These are phyloP conservation scores for Aureobasidium mangrovei DNA, from an alignment of 2,329 filamentous ascomycete species.

Conservation along the genomic window DNA sequence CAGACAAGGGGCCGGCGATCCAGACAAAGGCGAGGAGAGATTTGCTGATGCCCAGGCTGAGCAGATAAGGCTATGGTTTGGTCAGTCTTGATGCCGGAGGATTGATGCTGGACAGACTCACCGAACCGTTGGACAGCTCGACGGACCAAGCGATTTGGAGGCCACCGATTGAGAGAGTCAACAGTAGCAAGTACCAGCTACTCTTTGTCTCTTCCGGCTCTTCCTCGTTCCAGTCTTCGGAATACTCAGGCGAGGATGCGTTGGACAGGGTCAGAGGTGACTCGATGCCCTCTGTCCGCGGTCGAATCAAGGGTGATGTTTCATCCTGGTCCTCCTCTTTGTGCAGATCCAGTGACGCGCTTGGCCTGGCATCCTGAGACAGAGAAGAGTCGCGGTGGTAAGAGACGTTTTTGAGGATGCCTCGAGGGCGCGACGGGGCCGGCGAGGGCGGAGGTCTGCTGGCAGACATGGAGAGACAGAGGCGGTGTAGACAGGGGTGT, in stretches of 20 bases:
- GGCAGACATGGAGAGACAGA: slow-evolving; percentile 4
- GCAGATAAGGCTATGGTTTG: slow-evolving; percentile 38
- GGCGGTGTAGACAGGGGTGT: neutral
- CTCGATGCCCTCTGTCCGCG: slow-evolving; percentile 14
- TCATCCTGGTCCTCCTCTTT: slow-evolving; percentile 21
- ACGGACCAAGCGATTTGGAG: slow-evolving; percentile 95
- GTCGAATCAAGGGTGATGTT: slow-evolving; percentile 24
- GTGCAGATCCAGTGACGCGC: neutral
- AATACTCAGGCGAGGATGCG: slow-evolving; percentile 18
- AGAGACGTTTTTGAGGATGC: slow-evolving; percentile 9
- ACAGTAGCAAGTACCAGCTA: slow-evolving; percentile 71
- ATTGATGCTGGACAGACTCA: slow-evolving; percentile 27
- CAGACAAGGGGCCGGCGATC: slow-evolving; percentile 48
- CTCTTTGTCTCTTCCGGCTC: slow-evolving; percentile 63
- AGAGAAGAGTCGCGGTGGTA: neutral
- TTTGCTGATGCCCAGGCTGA: slow-evolving; percentile 45
- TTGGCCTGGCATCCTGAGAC: neutral
- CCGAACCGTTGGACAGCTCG: slow-evolving; percentile 84
- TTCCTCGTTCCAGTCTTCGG: slow-evolving; percentile 32
- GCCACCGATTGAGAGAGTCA: slow-evolving; percentile 77
- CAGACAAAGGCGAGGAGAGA: slow-evolving; percentile 43
- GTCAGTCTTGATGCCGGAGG: neutral
- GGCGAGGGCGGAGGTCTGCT: neutral
- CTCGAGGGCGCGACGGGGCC: slow-evolving; percentile 1
- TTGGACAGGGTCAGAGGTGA: slow-evolving; percentile 13